These are phyloP conservation scores for Aspergillus clavatus DNA, from an alignment of 2,329 filamentous ascomycete genomes.

Conservation along the genomic window DNA sequence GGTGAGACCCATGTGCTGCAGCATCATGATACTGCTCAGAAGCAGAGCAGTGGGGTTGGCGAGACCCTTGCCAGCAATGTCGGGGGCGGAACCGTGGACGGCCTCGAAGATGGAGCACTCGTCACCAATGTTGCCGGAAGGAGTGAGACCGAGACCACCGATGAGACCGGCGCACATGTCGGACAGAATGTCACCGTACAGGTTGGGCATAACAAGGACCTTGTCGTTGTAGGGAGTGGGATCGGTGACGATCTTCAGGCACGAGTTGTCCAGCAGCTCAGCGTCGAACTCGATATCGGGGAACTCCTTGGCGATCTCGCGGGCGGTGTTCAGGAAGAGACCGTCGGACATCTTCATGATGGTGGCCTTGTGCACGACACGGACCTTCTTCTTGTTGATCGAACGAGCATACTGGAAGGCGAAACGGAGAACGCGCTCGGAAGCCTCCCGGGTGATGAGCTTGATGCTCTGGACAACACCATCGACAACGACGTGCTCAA, in stretches of 20 bases:
- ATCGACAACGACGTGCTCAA: conserved; percentile 96
- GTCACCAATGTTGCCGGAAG: conserved; percentile 97
- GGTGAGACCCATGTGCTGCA: conserved; percentile 92
- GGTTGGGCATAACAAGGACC: conserved; percentile 94
- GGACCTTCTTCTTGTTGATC: conserved; percentile 93
- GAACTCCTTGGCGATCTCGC: conserved; percentile 89
- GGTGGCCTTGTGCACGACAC: conserved; percentile 98
- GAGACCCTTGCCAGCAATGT: conserved; percentile 92
- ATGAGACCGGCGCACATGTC: conserved; percentile 99
- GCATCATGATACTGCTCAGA: conserved; percentile 97
- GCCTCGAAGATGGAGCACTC: conserved; percentile 99
- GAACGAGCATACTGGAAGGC: conserved; percentile 97
- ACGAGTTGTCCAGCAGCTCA: conserved; percentile 98
- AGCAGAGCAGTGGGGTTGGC: conserved; percentile 97
- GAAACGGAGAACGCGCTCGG: conserved; percentile 91
- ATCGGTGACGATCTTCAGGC: conserved; percentile 97
- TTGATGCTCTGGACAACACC: conserved; percentile 99
- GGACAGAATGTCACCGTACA: conserved; percentile 98
- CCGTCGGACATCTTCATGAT: conserved; percentile 99
- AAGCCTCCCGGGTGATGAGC: conserved; percentile 93
- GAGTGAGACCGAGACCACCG: conserved; percentile 92
- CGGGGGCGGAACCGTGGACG: conserved; percentile 93
- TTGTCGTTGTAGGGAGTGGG: conserved; percentile 97
- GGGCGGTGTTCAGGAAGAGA: conserved; percentile 86
- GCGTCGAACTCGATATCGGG: conserved; percentile 93